Evolutionary conservation across 106 monocot genomes (phyloP).

Genomic region (Agapanthus africanus): DNA sequence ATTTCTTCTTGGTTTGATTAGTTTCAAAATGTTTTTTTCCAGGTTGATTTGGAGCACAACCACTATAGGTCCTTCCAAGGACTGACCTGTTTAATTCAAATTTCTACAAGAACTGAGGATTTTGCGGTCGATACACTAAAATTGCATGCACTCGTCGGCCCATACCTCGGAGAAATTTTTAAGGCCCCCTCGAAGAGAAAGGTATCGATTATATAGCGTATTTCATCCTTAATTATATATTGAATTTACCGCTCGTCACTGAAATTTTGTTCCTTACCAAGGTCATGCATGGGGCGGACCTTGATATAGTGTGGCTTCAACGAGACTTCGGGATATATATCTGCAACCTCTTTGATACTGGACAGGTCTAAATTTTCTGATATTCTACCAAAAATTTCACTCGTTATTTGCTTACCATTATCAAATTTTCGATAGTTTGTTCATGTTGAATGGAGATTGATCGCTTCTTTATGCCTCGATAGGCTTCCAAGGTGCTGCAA

Average conservation of each 20-base stretch:
- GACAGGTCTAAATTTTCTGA: slow-evolving; percentile 49
- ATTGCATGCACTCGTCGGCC: slow-evolving; percentile 78
- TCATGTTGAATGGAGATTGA: neutral
- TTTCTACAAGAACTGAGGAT: slow-evolving; percentile 92
- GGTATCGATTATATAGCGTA: slow-evolving; percentile 28
- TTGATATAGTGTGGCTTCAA: slow-evolving; percentile 95
- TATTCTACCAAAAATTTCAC: neutral
- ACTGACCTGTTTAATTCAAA: slow-evolving; percentile 96
- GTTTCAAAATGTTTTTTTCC: slow-evolving; percentile 6
- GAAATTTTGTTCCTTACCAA: slow-evolving; percentile 18
- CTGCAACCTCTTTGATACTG: slow-evolving; percentile 93
- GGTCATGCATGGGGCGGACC: slow-evolving; percentile 98
- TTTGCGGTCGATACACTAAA: slow-evolving; percentile 87
- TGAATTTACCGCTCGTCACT: neutral
- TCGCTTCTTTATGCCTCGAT: neutral
- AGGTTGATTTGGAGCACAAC: slow-evolving; percentile 99
- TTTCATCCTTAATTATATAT: slow-evolving; percentile 1
- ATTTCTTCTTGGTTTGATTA: neutral
- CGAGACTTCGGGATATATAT: slow-evolving; percentile 96
- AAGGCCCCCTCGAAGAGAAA: slow-evolving; percentile 86
- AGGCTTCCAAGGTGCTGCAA: slow-evolving; percentile 77
- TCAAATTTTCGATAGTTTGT: neutral
- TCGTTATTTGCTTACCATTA: neutral
- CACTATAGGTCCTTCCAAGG: slow-evolving; percentile 94
- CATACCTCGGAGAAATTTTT: slow-evolving; percentile 78